Base-by-base conservation (phyloP, 805 yeast species). In the Schwanniomyces polymorphus region DNA sequence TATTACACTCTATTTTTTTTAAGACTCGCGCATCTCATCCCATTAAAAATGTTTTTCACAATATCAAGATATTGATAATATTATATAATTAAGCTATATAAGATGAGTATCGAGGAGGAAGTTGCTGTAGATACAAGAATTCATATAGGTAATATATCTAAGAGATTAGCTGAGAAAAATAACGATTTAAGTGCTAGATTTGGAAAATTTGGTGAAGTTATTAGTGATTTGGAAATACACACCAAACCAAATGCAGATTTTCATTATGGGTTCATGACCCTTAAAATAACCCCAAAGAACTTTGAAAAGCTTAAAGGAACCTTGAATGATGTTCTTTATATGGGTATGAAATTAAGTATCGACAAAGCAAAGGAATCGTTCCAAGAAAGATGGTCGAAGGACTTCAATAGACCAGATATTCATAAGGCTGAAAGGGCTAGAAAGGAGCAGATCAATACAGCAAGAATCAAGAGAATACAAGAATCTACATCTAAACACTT, bases 311-410 rank as follows among this genome's bases (percentile, higher is more conserved):
- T 92, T 43, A 76, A 77, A 48, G 62, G 68, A 6, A 71, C 86
- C 0, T 76, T 88, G 52, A 79, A 89, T 60, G 94, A 91, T 27
- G 79, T 86, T 1, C 79, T 78, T 23, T 92, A 77, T 66, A 89
- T 87, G 76, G 96, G 96, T 2, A 75, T 85, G 23, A 80, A 76
- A 44, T 64, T 92, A 29, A 71, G 73, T 2, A 67, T 92, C 8
- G 81, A 77, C 44, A 62, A 68, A 39, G 97, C 97, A 3, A 80
- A 76, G 53, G 82, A 82, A 0, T 71, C 70, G 38, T 86, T 68
- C 64, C 39, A 50, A 9, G 69, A 68, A 21, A 58, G 65, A 16
- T 78, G 84, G 85, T 63, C 65, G 27, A 59, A 63, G 39, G 85
- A 84, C 51, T 50, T 63, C 27, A 65, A 61, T 10, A 63, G 78